Percentiles rank a stretch among this genome's conserved stretches.
Evolutionary conservation across 106 monocot species (phyloP).

Genomic region (Amphibolis antarctica): DNA sequence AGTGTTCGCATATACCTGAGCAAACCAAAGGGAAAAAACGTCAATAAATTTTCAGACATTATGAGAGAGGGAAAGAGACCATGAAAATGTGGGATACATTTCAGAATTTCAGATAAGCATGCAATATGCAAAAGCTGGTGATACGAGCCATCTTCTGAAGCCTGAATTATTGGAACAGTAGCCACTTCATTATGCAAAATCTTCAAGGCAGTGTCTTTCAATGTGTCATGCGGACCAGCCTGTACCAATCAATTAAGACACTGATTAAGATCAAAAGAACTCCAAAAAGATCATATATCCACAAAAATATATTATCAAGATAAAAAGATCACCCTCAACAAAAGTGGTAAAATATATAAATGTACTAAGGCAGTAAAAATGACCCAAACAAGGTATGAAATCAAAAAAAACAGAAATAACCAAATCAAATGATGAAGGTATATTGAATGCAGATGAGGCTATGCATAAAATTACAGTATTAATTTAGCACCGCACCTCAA

Average conservation of each 20-base stretch:
- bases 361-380: too few relatives aligned
- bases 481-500: too few relatives aligned
- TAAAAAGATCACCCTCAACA: too few relatives aligned
- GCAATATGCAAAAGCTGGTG: conserved; percentile 83
- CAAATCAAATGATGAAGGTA: not conserved
- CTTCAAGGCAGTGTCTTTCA: conserved; percentile 84
- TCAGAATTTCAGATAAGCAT: conserved; percentile 79
- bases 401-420: too few relatives aligned
- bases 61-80: not conserved
- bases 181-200: conserved; percentile 80
- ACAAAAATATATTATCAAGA: too few relatives aligned
- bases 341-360: too few relatives aligned
- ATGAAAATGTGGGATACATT: conserved; percentile 38
- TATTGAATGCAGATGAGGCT: not conserved
- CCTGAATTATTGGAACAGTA: conserved; percentile 68
- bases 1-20: conserved; percentile 82
- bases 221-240: conserved; percentile 77
- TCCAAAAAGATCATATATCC: too few relatives aligned
- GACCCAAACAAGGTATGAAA: too few relatives aligned
- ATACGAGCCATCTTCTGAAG: conserved; percentile 63
- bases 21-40: not conserved
- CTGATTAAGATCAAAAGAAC: not conserved
- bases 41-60: not conserved
- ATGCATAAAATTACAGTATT: too few relatives aligned
- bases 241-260: conserved; percentile 13